Evolutionary conservation across 495 filamentous ascomycete genomes (phyloP), one percentile per base, ranked within the genome.

Genomic region (Hypoxylon rickii): DNA sequence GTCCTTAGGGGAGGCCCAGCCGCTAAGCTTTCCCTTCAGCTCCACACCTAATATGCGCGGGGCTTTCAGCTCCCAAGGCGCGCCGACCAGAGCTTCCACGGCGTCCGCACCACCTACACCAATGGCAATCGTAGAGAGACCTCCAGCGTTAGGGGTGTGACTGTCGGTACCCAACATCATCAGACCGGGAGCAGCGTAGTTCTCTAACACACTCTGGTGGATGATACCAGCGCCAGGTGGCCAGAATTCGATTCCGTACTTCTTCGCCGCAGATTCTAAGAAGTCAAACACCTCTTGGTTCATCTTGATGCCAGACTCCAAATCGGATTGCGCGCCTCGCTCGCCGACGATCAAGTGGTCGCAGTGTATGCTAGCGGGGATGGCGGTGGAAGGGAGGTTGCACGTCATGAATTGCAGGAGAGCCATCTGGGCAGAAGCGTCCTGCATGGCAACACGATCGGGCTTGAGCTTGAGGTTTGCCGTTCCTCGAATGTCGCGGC

Each of bases 121-220:
- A 66, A 98, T 98, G 2, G 94, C 95, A 68, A 97, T 95, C 1
- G 90, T 90, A 53, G 88, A 91, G 29, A 98, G 73, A 54, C 94
- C 94, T 70, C 94, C 94, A 11, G 86, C 94, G 70, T 98, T 97
- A 16, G 94, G 94, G 20, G 94, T 97, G 75, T 97, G 94, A 67
- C 92, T 96, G 72, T 98, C 94, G 29, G 94, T 98, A 51, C 94
- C 94, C n/a, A 98, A 82, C 92, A 97, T 96, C 94, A 98, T 97
- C 65, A 97, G 70, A 38, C 94, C 94, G 3, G 94, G 94, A 3
- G 91, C 86, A n/a, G 94, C 89, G 68, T 98, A 98, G 74, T 97
- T 97, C 79, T 98, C 94, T 62, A 98, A 76, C 36, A 98, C 94
- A 52, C 89, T 95, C 80, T 98, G 94, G 75, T 98, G 94, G 59